These are phyloP conservation scores for Rhodotorula mucilaginosa DNA, from an alignment of 1,284 basidiomycete genomes.

Conservation along the genomic window DNA sequence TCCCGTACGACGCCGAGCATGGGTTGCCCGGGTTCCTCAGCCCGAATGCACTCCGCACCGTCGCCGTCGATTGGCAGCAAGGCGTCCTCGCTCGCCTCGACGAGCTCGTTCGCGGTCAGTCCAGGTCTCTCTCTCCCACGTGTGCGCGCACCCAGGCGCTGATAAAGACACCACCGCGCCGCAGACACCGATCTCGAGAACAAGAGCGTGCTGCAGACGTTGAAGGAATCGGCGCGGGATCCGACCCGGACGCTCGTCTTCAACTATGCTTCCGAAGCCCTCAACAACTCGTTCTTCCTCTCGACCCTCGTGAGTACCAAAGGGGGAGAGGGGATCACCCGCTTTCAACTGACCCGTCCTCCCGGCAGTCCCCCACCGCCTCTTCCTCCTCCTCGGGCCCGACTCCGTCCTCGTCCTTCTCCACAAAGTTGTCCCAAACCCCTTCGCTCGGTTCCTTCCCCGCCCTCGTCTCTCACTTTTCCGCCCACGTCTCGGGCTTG, in stretches of 20 bases:
- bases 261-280: conserved; percentile 85
- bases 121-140: no score
- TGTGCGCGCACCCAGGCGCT: not conserved
- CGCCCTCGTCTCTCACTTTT: conserved; percentile 72
- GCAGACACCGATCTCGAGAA: conserved; percentile 62
- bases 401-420: conserved; percentile 18
- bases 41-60: conserved; percentile 62
- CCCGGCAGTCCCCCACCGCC: conserved; percentile 24
- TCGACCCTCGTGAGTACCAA: conserved; percentile 66
- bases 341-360: not conserved
- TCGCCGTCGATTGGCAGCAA: conserved; percentile 76
- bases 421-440: conserved; percentile 14
- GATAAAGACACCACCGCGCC: no score
- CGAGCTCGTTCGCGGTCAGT: conserved; percentile 67
- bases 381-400: conserved; percentile 12
- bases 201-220: conserved; percentile 67
- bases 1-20: conserved; percentile 63
- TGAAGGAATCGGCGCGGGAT: conserved; percentile 66
- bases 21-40: conserved; percentile 74
- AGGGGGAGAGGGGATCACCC: not conserved
- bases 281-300: conserved; percentile 96
- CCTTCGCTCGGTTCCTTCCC: conserved; percentile 60
- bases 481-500: conserved; percentile 72
- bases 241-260: conserved; percentile 70
- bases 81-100: conserved; percentile 72